A percentile compares a stretch with the other conserved stretches of the same genome.
These are phyloP conservation scores for Neoboletus brunneissimus DNA, from an alignment of 768 basidiomycete genomes.

Conservation along the genomic window DNA sequence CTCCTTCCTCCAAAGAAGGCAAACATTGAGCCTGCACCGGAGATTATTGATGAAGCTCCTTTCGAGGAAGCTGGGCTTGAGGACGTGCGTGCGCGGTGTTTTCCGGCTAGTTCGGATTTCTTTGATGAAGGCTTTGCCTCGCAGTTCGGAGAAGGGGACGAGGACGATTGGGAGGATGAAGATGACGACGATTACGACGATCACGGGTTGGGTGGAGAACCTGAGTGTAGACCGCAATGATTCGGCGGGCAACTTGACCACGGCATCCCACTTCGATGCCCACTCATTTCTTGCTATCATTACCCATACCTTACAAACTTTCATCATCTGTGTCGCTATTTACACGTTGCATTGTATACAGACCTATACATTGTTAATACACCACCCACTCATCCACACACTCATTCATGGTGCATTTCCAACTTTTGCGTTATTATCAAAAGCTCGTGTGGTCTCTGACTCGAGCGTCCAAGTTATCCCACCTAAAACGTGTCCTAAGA, in stretches of 20 bases:
- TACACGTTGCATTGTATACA: slow-evolving; percentile 31
- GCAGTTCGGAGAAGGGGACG: slow-evolving; percentile 73
- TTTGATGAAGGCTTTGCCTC: slow-evolving; percentile 69
- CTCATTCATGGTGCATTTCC: slow-evolving; percentile 39
- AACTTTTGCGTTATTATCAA: slow-evolving; percentile 57
- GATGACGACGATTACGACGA: slow-evolving; percentile 60
- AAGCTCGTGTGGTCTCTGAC: slow-evolving; percentile 68
- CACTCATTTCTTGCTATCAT: slow-evolving; percentile 11
- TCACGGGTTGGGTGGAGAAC: slow-evolving; percentile 42
- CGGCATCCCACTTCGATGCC: slow-evolving; percentile 7
- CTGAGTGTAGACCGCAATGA: slow-evolving; percentile 64
- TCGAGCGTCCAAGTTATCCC: slow-evolving; percentile 74
- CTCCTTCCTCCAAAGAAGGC: slow-evolving; percentile 75
- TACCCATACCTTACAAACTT: slow-evolving; percentile 16
- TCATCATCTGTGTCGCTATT: slow-evolving; percentile 21
- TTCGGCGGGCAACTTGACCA: slow-evolving; percentile 2
- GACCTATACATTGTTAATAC: slow-evolving; percentile 23
- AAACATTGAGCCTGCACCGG: slow-evolving; percentile 70
- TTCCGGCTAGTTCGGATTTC: slow-evolving; percentile 70
- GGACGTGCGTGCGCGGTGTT: slow-evolving; percentile 80
- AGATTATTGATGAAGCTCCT: slow-evolving; percentile 63
- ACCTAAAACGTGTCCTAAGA: slow-evolving; percentile 69
- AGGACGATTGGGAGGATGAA: slow-evolving; percentile 69
- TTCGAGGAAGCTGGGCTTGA: slow-evolving; percentile 77
- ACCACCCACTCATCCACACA: slow-evolving; percentile 3